Conservation (phyloP, 805 yeast species). For the Torulaspora gathmanii region DNA sequence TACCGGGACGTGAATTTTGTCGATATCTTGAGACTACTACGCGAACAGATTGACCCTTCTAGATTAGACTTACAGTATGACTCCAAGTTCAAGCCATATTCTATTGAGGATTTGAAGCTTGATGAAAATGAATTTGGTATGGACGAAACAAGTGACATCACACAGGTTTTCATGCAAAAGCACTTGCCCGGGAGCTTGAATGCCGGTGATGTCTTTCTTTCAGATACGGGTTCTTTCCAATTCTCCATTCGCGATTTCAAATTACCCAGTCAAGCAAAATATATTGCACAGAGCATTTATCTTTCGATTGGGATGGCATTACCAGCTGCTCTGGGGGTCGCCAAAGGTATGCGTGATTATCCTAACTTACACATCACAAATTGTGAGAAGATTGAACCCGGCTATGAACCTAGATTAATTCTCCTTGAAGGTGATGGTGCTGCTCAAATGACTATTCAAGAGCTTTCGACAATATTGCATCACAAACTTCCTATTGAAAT, state of each 20-base stretch:
- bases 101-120: constrained; percentile 22
- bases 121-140: constrained; percentile 4
- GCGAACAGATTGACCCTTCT: constrained; percentile 35
- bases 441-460: constrained; percentile 92
- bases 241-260: constrained; percentile 67
- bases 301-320: constrained; percentile 86
- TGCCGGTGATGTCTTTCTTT: constrained; percentile 66
- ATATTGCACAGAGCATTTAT: constrained; percentile 67
- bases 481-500: constrained; percentile 60
- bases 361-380: constrained; percentile 34
- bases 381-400: constrained; percentile 12
- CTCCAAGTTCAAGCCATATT: constrained; percentile 21
- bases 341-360: constrained; percentile 61
- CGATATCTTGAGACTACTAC: constrained; percentile 46
- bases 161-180: constrained; percentile 44
- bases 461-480: constrained; percentile 60
- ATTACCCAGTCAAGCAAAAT: constrained; percentile 50
- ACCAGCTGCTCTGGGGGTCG: constrained; percentile 81
- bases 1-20: constrained; percentile 45
- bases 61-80: constrained; percentile 24
- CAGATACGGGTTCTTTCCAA: constrained; percentile 80
- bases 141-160: constrained; percentile 33
- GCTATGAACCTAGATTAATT: constrained; percentile 50
- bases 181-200: constrained; percentile 42
- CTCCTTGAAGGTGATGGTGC: constrained; percentile 90